These are phyloP conservation scores for Cyclotella atomus DNA, from an alignment of 108 stramenopile genomes.

Conservation along the genomic window DNA sequence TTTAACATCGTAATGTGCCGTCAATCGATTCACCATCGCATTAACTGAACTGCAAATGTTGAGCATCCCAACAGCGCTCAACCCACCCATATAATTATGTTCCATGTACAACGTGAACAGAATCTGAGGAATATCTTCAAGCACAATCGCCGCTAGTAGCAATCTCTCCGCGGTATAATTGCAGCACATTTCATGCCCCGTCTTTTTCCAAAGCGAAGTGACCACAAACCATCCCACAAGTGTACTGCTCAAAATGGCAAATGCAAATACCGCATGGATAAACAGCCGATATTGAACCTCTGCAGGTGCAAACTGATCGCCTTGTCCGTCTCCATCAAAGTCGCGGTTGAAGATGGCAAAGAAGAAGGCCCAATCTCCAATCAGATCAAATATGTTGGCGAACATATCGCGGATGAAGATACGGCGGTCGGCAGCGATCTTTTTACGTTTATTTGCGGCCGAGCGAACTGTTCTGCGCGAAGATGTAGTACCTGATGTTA, in stretches of 20 bases:
- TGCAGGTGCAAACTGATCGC: neutral
- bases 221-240: conserved; percentile 23
- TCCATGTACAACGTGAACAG: conserved; percentile 27
- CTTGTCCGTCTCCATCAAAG: conserved; percentile 5
- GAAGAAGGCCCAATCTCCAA: conserved; percentile 28
- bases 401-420: conserved; percentile 17
- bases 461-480: neutral
- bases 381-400: conserved; percentile 19
- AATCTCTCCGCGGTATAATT: conserved; percentile 36
- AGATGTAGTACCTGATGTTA: neutral
- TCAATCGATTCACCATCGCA: conserved; percentile 28
- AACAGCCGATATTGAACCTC: neutral
- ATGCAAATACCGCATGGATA: conserved; percentile 19
- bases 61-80: conserved; percentile 28
- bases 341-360: conserved; percentile 9
- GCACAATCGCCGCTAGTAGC: conserved; percentile 11
- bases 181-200: conserved; percentile 29
- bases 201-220: conserved; percentile 11
- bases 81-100: conserved; percentile 2
- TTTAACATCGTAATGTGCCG: conserved; percentile 21
- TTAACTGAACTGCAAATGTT: conserved; percentile 43
- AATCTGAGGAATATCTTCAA: conserved; percentile 43
- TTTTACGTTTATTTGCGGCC: conserved; percentile 1
- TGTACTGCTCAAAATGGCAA: conserved; percentile 19
- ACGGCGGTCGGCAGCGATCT: conserved; percentile 7